Percentiles rank a stretch among this genome's conserved stretches.
These are phyloP conservation scores for Phanerodontia chrysosporium DNA, from an alignment of 768 basidiomycete species.

Conservation along the genomic window DNA sequence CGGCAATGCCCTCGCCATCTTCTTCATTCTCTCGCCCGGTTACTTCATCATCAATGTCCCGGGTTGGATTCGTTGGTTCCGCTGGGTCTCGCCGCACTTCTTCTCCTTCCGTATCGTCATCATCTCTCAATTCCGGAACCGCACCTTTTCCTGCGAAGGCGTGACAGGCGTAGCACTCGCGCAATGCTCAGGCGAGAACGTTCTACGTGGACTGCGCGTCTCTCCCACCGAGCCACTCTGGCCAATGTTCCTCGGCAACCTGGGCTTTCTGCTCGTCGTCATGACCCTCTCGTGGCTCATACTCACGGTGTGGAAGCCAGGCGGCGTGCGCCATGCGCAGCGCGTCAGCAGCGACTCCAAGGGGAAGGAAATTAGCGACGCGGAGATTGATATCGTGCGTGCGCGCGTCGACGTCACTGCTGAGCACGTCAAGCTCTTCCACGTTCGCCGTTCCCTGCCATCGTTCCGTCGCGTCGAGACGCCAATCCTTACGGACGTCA, in stretches of 20 bases:
- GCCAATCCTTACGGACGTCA: constrained; percentile 9
- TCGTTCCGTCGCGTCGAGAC: constrained; percentile 1
- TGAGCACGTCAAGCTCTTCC: not conserved
- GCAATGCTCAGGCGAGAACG: constrained; percentile 8
- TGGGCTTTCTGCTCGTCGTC: constrained; percentile 7
- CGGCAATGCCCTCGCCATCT: constrained; percentile 8
- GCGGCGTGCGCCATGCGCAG: constrained; percentile 8
- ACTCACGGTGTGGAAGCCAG: constrained; percentile 9
- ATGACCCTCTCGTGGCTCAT: constrained; percentile 1
- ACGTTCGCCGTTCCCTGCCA: constrained; percentile 4
- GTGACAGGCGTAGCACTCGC: constrained; percentile 6
- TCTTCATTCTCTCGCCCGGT: constrained; percentile 12
- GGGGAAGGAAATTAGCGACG: constrained; percentile 5
- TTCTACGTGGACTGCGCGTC: constrained; percentile 8
- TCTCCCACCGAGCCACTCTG: constrained; percentile 8
- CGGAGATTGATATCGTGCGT: constrained; percentile 9
- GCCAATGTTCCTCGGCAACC: constrained; percentile 11
- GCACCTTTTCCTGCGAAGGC: constrained; percentile 8
- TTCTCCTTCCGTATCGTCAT: constrained; percentile 12
- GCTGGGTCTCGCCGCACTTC: constrained; percentile 11
- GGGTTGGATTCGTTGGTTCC: constrained; percentile 11
- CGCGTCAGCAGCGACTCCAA: not conserved
- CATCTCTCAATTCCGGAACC: constrained; percentile 11
- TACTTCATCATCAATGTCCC: constrained; percentile 11
- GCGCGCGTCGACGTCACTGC: constrained; percentile 9